These are phyloP conservation scores for Chalaropsis ovoidea DNA, from an alignment of 2,329 filamentous ascomycete species.

Conservation along the genomic window DNA sequence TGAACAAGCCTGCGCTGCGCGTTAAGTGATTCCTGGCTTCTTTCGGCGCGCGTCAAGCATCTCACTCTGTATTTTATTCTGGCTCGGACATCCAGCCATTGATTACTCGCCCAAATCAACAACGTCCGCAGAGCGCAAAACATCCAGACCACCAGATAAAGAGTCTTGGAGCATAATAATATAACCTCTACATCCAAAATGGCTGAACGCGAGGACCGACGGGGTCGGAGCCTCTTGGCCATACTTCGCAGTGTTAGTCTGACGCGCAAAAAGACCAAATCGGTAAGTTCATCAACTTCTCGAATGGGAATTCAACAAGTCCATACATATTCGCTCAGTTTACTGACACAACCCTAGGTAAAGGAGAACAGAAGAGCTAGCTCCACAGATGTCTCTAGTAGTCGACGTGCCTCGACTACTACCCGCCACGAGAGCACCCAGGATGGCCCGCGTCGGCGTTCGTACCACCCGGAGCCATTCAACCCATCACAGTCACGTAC, in stretches of 20 bases:
- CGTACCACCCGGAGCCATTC: conserved; percentile 23
- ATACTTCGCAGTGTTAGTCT: conserved; percentile 26
- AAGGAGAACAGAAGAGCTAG: conserved; percentile 24
- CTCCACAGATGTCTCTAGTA: conserved; percentile 21
- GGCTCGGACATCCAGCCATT: not conserved
- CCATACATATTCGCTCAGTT: not conserved
- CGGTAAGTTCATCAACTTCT: conserved; percentile 12
- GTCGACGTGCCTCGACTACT: conserved; percentile 19
- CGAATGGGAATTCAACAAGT: not conserved
- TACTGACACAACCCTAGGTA: conserved; percentile 20
- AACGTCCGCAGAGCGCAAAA: not conserved
- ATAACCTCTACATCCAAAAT: conserved; percentile 9
- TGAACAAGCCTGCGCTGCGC: conserved; percentile 22
- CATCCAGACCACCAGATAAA: not conserved
- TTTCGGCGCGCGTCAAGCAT: conserved; percentile 13
- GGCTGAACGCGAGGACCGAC: conserved; percentile 24
- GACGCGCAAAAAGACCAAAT: conserved; percentile 22
- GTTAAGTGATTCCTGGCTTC: conserved; percentile 23
- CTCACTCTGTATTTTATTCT: conserved; percentile 1
- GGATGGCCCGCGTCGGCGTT: conserved; percentile 21
- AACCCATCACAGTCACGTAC: conserved; percentile 25
- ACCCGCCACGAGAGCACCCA: conserved; percentile 16
- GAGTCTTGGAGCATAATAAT: not conserved
- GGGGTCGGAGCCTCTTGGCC: conserved; percentile 19
- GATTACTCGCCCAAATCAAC: not conserved